Percentiles rank a stretch among this genome's conserved stretches.
Conservation (phyloP, 108 stramenopile genomes). For the Nannochloropsis gaditana region DNA sequence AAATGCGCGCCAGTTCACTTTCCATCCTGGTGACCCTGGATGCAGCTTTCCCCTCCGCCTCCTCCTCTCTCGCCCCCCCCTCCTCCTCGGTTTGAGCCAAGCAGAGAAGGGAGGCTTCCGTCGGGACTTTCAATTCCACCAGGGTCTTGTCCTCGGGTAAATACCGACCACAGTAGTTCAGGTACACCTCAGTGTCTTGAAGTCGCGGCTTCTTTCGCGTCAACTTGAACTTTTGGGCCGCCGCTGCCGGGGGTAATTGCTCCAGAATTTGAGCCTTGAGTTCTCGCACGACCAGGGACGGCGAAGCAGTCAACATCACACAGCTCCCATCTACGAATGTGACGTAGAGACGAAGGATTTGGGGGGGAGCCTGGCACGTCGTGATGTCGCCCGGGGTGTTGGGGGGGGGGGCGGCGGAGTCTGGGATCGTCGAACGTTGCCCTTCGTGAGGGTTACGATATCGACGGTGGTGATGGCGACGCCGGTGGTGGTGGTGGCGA, state of each 20-base stretch:
- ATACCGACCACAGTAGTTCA: neutral
- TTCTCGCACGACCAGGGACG: neutral
- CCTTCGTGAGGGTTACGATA: neutral
- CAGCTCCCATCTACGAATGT: neutral
- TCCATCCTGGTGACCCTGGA: neutral
- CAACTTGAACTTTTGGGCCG: neutral
- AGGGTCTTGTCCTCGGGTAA: neutral
- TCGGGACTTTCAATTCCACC: neutral
- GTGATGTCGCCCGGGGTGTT: neutral
- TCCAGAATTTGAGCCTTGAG: neutral
- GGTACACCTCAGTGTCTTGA: neutral
- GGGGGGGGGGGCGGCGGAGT: neutral
- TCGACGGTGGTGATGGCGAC: slow-evolving; percentile 15
- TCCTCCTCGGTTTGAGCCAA: neutral
- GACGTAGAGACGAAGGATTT: neutral
- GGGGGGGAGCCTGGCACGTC: neutral
- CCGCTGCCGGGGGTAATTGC: neutral
- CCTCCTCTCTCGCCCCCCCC: neutral
- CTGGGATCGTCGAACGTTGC: neutral
- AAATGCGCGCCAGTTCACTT: neutral
- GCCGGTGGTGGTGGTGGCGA: neutral
- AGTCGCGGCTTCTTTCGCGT: neutral
- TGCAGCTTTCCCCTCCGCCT: neutral
- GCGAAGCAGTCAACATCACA: neutral
- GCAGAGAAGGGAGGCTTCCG: neutral